These are phyloP conservation scores for Podospora anserina DNA, from an alignment of 495 filamentous ascomycete species.

Conservation along the genomic window DNA sequence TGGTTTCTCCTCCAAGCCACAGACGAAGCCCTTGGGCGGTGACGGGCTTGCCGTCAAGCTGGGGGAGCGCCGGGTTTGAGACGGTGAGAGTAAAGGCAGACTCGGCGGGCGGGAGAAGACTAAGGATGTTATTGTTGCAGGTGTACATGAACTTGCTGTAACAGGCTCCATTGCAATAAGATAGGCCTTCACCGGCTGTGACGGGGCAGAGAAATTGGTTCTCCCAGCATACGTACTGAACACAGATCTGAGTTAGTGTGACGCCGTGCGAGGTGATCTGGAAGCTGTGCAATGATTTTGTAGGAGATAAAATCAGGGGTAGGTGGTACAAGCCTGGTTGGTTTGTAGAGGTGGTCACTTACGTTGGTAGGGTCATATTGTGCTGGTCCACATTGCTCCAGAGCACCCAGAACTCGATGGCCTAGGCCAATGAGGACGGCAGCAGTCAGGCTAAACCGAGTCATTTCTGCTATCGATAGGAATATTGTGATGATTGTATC, in stretches of 20 bases:
- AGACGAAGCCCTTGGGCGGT: constrained; percentile 32
- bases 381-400: constrained; percentile 26
- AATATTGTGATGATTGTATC: not conserved
- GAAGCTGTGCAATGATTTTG: not conserved
- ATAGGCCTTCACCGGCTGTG: constrained; percentile 30
- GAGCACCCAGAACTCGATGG: constrained; percentile 15
- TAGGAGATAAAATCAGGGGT: not conserved
- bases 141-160: constrained; percentile 40
- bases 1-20: constrained; percentile 45
- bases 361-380: constrained; percentile 34
- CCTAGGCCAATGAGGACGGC: constrained; percentile 22
- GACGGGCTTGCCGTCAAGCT: constrained; percentile 44
- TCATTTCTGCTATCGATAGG: constrained; percentile 18
- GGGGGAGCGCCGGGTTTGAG: constrained; percentile 40
- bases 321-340: not conserved
- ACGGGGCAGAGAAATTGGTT: constrained; percentile 35
- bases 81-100: constrained; percentile 40
- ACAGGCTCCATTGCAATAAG: constrained; percentile 34
- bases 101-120: constrained; percentile 35
- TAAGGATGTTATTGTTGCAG: constrained; percentile 35
- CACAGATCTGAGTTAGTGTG: constrained; percentile 8
- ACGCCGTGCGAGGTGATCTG: not conserved
- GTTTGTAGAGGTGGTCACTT: not conserved
- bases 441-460: constrained; percentile 15
- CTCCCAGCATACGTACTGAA: constrained; percentile 35